A percentile compares a stretch with the other conserved stretches of the same genome.
phyloP scores from a whole-genome alignment of 345 rosid species.

The Anacardium occidentale region DNA sequence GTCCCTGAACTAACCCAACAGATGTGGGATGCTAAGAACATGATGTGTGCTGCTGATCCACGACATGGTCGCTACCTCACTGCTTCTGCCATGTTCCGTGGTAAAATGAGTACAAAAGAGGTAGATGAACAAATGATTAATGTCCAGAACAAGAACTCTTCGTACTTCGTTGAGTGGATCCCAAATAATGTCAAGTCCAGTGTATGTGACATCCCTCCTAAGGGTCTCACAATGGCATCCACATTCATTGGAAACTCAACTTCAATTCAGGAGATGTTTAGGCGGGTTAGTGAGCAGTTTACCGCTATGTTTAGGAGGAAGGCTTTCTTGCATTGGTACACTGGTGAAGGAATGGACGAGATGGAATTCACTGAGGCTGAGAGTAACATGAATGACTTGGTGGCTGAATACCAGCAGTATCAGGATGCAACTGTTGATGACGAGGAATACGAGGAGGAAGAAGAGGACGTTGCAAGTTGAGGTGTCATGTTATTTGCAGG shows the following conservation, averaged over 20 bases:
- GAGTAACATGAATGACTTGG: conserved; percentile 34
- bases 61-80: conserved; percentile 37
- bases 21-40: conserved; percentile 36
- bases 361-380: conserved; percentile 33
- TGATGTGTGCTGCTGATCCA: conserved; percentile 38
- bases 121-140: conserved; percentile 35
- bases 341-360: conserved; percentile 33
- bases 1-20: conserved; percentile 33
- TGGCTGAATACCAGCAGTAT: conserved; percentile 33
- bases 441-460: conserved; percentile 26
- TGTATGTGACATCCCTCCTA: conserved; percentile 34
- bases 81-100: conserved; percentile 34
- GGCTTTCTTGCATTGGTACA: conserved; percentile 35
- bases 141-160: conserved; percentile 33
- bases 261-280: conserved; percentile 32
- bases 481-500: background rate
- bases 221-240: conserved; percentile 30
- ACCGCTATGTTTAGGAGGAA: conserved; percentile 32
- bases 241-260: conserved; percentile 33
- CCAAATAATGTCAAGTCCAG: conserved; percentile 33
- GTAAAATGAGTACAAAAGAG: conserved; percentile 36
- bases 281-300: conserved; percentile 32
- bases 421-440: conserved; percentile 33
- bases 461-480: conserved; percentile 24
- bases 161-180: conserved; percentile 34